phyloP scores from a whole-genome alignment of 768 basidiomycete genomes.

The Suillus alpinus region DNA sequence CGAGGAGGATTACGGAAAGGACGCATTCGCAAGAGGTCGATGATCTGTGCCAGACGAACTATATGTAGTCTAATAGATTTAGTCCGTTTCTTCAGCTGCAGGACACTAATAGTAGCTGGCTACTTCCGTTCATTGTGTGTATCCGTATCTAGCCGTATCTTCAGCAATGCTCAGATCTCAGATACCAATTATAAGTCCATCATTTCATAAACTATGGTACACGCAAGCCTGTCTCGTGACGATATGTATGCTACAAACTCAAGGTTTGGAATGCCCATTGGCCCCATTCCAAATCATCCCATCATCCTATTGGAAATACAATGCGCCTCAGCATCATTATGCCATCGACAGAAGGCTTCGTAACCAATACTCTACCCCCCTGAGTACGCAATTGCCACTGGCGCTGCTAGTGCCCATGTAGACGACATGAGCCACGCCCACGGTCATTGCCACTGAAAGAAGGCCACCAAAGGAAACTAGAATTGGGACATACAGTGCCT shows the following conservation, averaged over 20 bases:
- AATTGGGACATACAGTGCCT: not conserved
- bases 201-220: not conserved
- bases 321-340: not conserved
- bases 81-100: constrained; percentile 11
- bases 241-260: not conserved
- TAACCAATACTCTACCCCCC: not conserved
- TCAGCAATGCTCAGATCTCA: not conserved
- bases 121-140: constrained; percentile 18
- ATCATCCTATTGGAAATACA: not conserved
- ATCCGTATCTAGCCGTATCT: constrained; percentile 7
- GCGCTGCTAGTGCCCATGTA: not conserved
- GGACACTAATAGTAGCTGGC: constrained; percentile 30
- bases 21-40: constrained; percentile 14
- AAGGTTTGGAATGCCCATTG: not conserved
- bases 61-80: not conserved
- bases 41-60: not conserved
- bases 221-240: not conserved
- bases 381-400: not conserved
- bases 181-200: not conserved
- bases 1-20: constrained; percentile 15
- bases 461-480: not conserved
- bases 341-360: not conserved
- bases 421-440: not conserved
- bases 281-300: not conserved
- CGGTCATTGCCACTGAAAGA: not conserved